Base-by-base conservation (phyloP, 805 yeast species). In the Yarrowia phangngaensis region DNA sequence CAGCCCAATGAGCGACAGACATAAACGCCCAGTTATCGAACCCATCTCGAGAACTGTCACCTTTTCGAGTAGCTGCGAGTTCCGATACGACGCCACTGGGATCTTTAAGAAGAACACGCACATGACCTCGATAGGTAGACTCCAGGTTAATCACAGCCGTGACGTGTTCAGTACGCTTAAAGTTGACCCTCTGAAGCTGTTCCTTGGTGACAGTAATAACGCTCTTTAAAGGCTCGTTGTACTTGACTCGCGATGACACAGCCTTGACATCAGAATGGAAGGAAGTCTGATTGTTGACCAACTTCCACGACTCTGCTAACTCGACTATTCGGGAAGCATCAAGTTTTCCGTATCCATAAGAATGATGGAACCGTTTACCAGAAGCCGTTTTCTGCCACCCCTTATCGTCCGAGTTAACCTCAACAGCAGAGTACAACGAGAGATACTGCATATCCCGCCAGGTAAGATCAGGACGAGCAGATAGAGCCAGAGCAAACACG, bases 1-100 rank as follows among this genome's bases (percentile, higher is more conserved):
- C 89, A 29, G 96, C 96, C 97, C 97, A 92, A 63, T 92, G 97
- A 1, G 95, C 97, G n/a, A 92, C 97, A 8, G 90, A 76, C 86
- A 89, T 86, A 61, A 92, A 92, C 1, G 85, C 84, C 98, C 98
- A 92, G 56, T 83, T 72, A 4, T 62, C 57, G 55, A 86, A 83
- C 0, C 95, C 95, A 1, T 62, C 69, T 2, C 56, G 54, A 5
- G 79, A 70, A 7, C 51, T 55, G 64, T 92, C 98, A 14, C 65
- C 56, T 6, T 66, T 66, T 57, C 98, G 75, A 14, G 72, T 71
- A 17, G 79, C 75, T 0, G 92, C 96, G 53, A 92, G 71, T 34
- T 78, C 75, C 14, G 95, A 86, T 7, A 68, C 68, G 22, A 84
- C 71, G 0, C 95, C 95, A 23, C 64, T 58, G 4, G 98, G 98